These are phyloP conservation scores for Blastobotrys indianensis DNA, from an alignment of 1,139 yeast genomes.

Conservation along the genomic window DNA sequence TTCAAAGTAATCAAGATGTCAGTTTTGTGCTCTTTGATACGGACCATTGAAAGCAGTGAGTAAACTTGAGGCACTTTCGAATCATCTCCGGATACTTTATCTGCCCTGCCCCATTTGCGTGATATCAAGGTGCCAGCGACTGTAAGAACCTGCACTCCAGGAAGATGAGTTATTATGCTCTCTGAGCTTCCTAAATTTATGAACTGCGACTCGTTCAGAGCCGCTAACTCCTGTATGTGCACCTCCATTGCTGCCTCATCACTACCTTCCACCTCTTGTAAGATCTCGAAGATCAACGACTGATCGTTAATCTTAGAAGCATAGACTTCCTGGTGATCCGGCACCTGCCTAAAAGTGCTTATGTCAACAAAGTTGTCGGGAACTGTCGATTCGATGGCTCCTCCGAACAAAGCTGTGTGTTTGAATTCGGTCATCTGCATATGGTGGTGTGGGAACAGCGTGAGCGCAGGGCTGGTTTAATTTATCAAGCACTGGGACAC, in stretches of 20 bases:
- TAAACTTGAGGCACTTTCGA: constrained; percentile 12
- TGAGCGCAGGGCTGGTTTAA: too few species aligned
- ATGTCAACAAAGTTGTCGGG: constrained; percentile 64
- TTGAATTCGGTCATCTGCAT: not conserved
- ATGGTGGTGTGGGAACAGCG: not conserved
- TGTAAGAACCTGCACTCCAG: not conserved
- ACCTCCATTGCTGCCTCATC: constrained; percentile 36
- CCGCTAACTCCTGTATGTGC: constrained; percentile 41
- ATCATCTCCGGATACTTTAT: constrained; percentile 14
- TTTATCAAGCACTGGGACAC: too few species aligned
- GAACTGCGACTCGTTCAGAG: constrained; percentile 26
- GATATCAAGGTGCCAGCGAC: constrained; percentile 25
- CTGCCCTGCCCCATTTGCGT: constrained; percentile 46
- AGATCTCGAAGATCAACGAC: constrained; percentile 63
- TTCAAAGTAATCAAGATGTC: constrained; percentile 61
- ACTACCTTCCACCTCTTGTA: constrained; percentile 49
- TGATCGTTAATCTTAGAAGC: constrained; percentile 44
- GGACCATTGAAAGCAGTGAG: constrained; percentile 31
- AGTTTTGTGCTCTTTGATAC: constrained; percentile 47
- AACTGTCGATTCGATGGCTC: constrained; percentile 56
- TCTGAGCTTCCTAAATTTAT: not conserved
- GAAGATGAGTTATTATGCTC: not conserved
- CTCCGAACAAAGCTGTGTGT: constrained; percentile 56
- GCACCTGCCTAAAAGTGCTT: constrained; percentile 66
- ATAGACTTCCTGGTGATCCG: constrained; percentile 86